Evolutionary conservation across 129 eudicot species (phyloP).

Genomic region (Logfia minima): DNA sequence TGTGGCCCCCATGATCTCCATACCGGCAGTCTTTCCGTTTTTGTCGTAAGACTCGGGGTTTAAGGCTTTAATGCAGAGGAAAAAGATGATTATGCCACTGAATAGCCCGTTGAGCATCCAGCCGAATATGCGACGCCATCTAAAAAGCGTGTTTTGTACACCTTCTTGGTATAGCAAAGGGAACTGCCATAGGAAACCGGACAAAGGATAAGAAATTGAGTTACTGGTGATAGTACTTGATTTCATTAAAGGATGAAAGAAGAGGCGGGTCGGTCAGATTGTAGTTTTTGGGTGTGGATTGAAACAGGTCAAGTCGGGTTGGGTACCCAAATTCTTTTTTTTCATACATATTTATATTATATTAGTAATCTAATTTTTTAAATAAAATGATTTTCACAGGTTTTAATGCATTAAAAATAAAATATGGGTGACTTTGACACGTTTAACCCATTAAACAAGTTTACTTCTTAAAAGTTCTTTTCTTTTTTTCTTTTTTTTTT

Average conservation of each 20-base stretch:
- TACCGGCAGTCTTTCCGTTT: slow-evolving; percentile 48
- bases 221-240: background rate
- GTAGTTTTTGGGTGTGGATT: background rate
- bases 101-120: slow-evolving; percentile 56
- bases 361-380: background rate
- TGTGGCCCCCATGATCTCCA: slow-evolving; percentile 50
- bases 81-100: slow-evolving; percentile 52
- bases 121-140: slow-evolving; percentile 62
- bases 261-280: background rate
- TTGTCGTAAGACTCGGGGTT: slow-evolving; percentile 53
- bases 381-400: background rate
- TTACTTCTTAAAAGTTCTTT: background rate
- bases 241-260: background rate
- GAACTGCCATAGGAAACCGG: slow-evolving; percentile 35
- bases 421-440: background rate
- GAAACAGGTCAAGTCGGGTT: background rate
- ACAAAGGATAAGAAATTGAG: background rate
- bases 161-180: slow-evolving; percentile 71
- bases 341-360: background rate
- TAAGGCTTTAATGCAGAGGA: slow-evolving; percentile 45
- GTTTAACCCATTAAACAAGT: background rate
- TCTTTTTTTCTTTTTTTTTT: no score
- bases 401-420: background rate
- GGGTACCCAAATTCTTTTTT: background rate
- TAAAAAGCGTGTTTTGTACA: slow-evolving; percentile 53